Base-by-base conservation (phyloP, 192 early-diverging fungal species). In the Coemansia sp. region DNA sequence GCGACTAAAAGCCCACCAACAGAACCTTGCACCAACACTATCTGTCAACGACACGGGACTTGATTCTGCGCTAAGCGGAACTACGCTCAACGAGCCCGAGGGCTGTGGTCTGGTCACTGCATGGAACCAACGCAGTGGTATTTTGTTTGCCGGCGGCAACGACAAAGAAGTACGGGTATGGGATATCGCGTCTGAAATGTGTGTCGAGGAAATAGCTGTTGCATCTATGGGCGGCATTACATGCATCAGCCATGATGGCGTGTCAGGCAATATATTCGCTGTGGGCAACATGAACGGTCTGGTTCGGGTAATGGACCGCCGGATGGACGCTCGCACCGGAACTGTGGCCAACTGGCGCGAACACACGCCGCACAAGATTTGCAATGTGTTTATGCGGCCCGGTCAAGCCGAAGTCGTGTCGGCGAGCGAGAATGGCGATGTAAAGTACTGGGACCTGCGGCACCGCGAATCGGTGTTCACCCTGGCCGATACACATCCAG, bases 361-460 rank as follows among this genome's bases (percentile, higher is more conserved):
- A 38, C 71, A 76, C 51, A 49, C 53, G 53, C 74, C 67, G 8
- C 27, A 55, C 11, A 45, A 65, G 3, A 56, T 84, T 23, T 58
- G 77, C 53, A 69, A 67, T 23, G 69, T 73, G 54, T 41, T 35
- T 21, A 76, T 81, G 70, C 73, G 68, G 10, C 57, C 67, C 2
- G 78, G 72, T 5, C 69, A 75, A 21, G 48, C 43, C 22, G 75
- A 76, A 43, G 74, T 84, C 1, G 58, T 84, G 4, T 77, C 74
- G 1, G 82, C 82, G 15, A 53, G 70, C 21, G 60, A 62, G 23
- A 53, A 55, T 57, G 82, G 82, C 17, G 62, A 71, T 17, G 64
- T 84, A 22, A 67, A 68, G 58, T 69, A 70, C 60, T 84, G 82
- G 82, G 82, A 84, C 23, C 63, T 84, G 66, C 68, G 82, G 7